Evolutionary conservation across 495 filamentous ascomycete species (phyloP), one percentile per base, ranked within the genome.

Genomic region (Articulospora tetracladia): DNA sequence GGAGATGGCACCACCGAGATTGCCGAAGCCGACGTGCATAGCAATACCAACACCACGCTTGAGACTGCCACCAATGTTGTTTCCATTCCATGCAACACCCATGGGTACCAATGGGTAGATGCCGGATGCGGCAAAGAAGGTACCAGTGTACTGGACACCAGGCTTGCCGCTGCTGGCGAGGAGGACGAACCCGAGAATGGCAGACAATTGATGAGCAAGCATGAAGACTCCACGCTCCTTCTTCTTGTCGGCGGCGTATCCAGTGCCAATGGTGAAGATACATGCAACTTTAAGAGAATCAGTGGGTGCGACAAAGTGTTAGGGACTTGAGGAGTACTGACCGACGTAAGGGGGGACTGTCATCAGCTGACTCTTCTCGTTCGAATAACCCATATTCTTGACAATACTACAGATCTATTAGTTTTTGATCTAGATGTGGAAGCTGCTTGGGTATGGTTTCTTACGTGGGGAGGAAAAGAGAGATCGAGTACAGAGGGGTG

Each of bases 11-110:
- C 86, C 88, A 20, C 88, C 88, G 3, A 89, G 70, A 70, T 90
- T 91, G 8, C 89, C 89, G 59, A 92, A 88, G 19, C 84, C 86
- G 57, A 92, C 89, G 70, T 92, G 89, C 79, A 91, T 84, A 24
- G 89, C 89, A 60, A 91, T 91, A 49, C 87, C 89, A 47, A 88
- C 87, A 57, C 81, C 84, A 36, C 89, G 84, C 72, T 92, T 92
- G 3, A 87, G 86, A 50, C 88, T 88, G 2, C 89, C 89, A 26
- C 86, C 87, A 53, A 92, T 88, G 66, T 92, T 92, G 73, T 89
- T 89, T 12, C 88, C 86, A 48, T 90, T 88, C 91, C 90, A 95
- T 0, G 85, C 87, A 2, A 92, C 79, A 27, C 88, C 82, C 49
- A 88, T 83, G 0, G 89, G 89, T 13, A 89, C 83, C 34, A 84